Evolutionary conservation across 805 yeast species (phyloP), one percentile per base, ranked within the genome.

Genomic region (Lipomyces japonicus): DNA sequence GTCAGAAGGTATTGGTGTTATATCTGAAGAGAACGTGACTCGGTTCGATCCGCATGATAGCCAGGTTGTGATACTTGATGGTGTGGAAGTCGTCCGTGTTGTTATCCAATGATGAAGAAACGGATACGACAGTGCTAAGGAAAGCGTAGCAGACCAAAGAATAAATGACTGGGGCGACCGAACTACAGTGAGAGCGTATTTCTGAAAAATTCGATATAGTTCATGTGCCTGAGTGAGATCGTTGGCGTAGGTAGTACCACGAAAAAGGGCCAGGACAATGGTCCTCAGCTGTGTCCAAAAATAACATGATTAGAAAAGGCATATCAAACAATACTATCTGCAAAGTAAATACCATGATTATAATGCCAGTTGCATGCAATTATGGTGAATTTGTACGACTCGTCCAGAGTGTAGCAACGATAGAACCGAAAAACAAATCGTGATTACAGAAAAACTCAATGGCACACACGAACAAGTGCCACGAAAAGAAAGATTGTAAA

Each of bases 121-220:
- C 2, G 81, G 80, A 57, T 77, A 79, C 7, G 80, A 69, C 21
- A 79, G 50, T 3, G 75, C 63, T 50, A 79, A 74, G 6, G 73
- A 70, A 2, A 76, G 48, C 2, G 79, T 61, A 2, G 75, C 67
- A 1, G 83, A 81, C 69, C 75, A 67, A 7, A 79, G 66, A 24
- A 79, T 79, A 58, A 68, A 75, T 2, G 63, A 57, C 25, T 70
- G 60, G 4, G 78, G 79, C 36, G 66, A 65, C 52, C 57, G 65
- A 18, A 70, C 60, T n/a, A 74, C 64, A n/a, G 46, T 30, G 6
- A 39, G 48, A 2, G 70, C 66, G 25, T 39, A 38, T 22, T 39
- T 48, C 24, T 52, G 47, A 21, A 54, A 54, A 18, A 19, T 4
- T 18, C 44, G 45, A 30, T 37, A 54, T 10, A 48, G 19, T 34